phyloP scores from a whole-genome alignment of 805 yeast species.

The Yarrowia divulgata region DNA sequence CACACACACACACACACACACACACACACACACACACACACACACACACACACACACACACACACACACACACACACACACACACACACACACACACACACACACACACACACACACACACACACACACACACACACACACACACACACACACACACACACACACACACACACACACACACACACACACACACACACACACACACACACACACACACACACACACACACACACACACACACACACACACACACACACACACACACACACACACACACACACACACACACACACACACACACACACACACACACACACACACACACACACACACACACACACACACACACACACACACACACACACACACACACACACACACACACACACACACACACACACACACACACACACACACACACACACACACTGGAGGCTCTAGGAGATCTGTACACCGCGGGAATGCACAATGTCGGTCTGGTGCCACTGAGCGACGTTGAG shows the following conservation, averaged over 20 bases:
- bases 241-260: not conserved
- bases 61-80: not conserved
- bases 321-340: not conserved
- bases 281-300: not conserved
- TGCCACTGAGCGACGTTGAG: constrained; percentile 48
- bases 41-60: not conserved
- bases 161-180: not conserved
- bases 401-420: not conserved
- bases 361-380: not conserved
- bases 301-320: not conserved
- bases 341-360: not conserved
- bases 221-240: not conserved
- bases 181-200: not conserved
- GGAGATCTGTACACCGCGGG: constrained; percentile 22
- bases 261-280: not conserved
- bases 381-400: not conserved
- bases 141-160: not conserved
- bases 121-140: not conserved
- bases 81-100: not conserved
- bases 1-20: not conserved
- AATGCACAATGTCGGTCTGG: constrained; percentile 46
- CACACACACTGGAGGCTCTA: constrained; percentile 7
- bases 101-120: not conserved
- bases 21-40: not conserved
- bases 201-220: not conserved